phyloP scores from a whole-genome alignment of 805 yeast genomes.

The Candida lessepsii region DNA sequence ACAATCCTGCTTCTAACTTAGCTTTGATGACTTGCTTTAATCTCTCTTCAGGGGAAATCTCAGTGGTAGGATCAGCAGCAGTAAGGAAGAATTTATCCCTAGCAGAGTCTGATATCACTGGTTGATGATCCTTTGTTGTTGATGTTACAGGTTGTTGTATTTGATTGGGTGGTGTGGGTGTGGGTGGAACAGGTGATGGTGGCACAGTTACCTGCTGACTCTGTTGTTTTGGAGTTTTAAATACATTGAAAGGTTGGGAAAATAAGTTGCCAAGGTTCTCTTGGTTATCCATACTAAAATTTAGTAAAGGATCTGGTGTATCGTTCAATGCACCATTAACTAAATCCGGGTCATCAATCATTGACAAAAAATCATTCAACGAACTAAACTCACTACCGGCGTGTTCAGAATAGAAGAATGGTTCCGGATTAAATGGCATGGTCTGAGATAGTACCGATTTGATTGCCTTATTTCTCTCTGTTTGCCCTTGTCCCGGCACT shows the following conservation, averaged over 20 bases:
- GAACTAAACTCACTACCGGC: slow-evolving; percentile 92
- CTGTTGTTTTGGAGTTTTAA: slow-evolving; percentile 11
- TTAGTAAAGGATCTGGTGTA: slow-evolving; percentile 21
- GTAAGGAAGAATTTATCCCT: slow-evolving; percentile 90
- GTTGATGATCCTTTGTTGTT: slow-evolving; percentile 25
- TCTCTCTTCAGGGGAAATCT: slow-evolving; percentile 89
- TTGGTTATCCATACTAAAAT: slow-evolving; percentile 19
- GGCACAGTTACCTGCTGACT: slow-evolving; percentile 3
- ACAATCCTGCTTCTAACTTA: slow-evolving; percentile 86
- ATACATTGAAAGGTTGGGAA: slow-evolving; percentile 20
- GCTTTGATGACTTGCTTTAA: slow-evolving; percentile 92
- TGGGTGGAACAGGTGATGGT: slow-evolving; percentile 7
- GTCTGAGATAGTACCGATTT: slow-evolving; percentile 39
- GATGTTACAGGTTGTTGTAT: neutral
- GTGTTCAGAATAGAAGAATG: slow-evolving; percentile 84
- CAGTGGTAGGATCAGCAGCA: slow-evolving; percentile 96
- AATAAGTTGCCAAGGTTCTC: slow-evolving; percentile 22
- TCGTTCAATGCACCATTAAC: slow-evolving; percentile 45
- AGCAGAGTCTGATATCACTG: slow-evolving; percentile 68
- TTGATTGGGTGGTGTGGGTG: slow-evolving; percentile 7
- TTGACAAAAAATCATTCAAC: slow-evolving; percentile 80
- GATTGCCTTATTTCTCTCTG: slow-evolving; percentile 12
- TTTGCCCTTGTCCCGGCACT: neutral
- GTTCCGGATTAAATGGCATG: slow-evolving; percentile 56
- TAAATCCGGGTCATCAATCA: slow-evolving; percentile 83